Evolutionary conservation across 2,329 filamentous ascomycete genomes (phyloP).

Genomic region (Fusarium stilboides): DNA sequence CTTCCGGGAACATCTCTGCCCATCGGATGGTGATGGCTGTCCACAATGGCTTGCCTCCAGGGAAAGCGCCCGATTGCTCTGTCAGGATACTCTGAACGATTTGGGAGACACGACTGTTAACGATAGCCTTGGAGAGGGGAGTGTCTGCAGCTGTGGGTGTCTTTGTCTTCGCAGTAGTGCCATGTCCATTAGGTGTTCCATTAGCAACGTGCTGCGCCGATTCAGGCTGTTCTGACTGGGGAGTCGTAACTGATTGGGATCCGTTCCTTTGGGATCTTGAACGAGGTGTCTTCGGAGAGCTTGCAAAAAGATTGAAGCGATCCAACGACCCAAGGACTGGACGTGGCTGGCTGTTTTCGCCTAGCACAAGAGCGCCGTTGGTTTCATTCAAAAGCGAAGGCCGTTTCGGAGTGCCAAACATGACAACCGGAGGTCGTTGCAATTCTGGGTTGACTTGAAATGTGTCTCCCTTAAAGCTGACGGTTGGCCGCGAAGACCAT

Average conservation of each 20-base stretch:
- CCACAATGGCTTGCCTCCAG: conserved; percentile 66
- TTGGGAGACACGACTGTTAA: conserved; percentile 42
- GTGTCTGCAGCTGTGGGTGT: conserved; percentile 29
- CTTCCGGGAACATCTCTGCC: conserved; percentile 58
- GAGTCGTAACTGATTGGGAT: background rate
- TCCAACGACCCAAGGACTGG: conserved; percentile 40
- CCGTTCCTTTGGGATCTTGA: conserved; percentile 25
- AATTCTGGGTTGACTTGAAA: conserved; percentile 45
- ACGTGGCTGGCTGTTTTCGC: conserved; percentile 38
- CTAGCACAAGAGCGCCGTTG: conserved; percentile 45
- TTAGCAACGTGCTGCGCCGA: background rate
- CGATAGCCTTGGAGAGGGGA: conserved; percentile 31
- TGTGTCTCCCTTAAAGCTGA: conserved; percentile 42
- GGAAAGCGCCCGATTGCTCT: conserved; percentile 63
- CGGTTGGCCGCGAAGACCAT: conserved; percentile 40
- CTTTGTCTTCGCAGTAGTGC: conserved; percentile 12
- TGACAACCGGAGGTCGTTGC: conserved; percentile 42
- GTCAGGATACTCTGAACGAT: conserved; percentile 51
- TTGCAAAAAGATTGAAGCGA: conserved; percentile 23
- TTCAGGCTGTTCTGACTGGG: conserved; percentile 2
- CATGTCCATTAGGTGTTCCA: background rate
- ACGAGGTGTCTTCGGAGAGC: conserved; percentile 28
- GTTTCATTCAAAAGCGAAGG: conserved; percentile 20
- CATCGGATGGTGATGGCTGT: conserved; percentile 64
- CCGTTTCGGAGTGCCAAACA: conserved; percentile 37